Evolutionary conservation across 2,329 filamentous ascomycete genomes (phyloP), one percentile per base, ranked within the genome.

Genomic region (Sporothrix luriei): DNA sequence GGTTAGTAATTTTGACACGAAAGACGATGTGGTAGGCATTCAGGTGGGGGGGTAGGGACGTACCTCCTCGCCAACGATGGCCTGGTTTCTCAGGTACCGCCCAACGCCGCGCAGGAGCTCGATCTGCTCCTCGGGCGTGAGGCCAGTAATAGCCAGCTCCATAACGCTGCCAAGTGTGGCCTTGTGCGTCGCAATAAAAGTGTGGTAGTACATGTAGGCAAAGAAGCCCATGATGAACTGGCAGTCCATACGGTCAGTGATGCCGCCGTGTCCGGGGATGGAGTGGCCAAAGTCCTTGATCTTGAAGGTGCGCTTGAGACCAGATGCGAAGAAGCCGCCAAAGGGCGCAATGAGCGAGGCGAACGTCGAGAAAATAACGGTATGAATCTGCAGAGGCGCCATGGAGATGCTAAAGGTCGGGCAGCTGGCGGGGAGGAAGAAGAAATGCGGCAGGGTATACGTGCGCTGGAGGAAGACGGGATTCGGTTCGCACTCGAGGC

Each of bases 141-240:
- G 82, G n/a, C 94, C 94, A 6, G 90, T 96, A 74, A 99, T 97
- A 66, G 92, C 94, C 14, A 89, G 88, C 82, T 99, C 94, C 74
- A 99, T 91, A 48, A 99, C 91, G 68, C 88, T 88, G 24, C 94
- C 95, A 24, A 97, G 90, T 69, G 85, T 93, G 51, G 91, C 89
- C 79, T 94, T 93, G 84, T 97, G 89, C 7, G 93, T 85, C 4
- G 94, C 94, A 76, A 99, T 94, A 79, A 99, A 99, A 77, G 91
- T 95, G 79, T 97, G 94, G 82, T 96, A 99, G 82, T 99, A 99
- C 87, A 99, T 94, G 83, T 93, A 98, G 19, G 94, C 88, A 76
- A 99, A 98, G 81, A 97, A 95, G 10, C 95, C 95, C 95, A 99
- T 99, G 83, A 98, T 98, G 82, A 99, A 99, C 78, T 99, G 95